Base-by-base conservation (phyloP, 805 yeast species). In the Vanderwaltozyma yarrowii region DNA sequence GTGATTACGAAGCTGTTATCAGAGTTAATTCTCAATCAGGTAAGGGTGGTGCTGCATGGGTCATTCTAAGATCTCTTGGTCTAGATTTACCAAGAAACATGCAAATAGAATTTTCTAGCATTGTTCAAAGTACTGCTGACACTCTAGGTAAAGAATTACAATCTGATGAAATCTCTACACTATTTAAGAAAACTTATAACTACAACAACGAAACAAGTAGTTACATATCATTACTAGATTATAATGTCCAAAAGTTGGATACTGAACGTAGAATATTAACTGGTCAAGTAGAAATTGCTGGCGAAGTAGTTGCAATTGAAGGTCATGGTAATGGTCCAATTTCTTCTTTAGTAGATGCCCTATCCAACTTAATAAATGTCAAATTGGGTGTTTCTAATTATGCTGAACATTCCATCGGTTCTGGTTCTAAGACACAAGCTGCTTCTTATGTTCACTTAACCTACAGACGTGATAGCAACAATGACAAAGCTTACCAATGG, bases 31-130 rank as follows among this genome's bases (percentile, higher is more conserved):
- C 92, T 11, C 94, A 83, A 63, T 74, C 84, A 19, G 94, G 94
- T 44, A 83, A 83, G 63, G 94, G 94, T 52, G 94, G 94, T 47
- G 81, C 89, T 10, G 84, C 94, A 5, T 83, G 94, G 92, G 79
- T 84, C 47, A 80, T 83, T 53, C 67, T 83, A 54, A 71, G 84
- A 46, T 72, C 74, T 47, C 69, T 84, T 59, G 89, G 80, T 51
- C 71, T 83, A 41, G 94, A 83, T 56, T 70, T 84, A 49, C 94
- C 94, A 30, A 74, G 89, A 58, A 81, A 80, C 29, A 66, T 83
- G 54, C 94, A 83, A 64, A 75, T 82, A 30, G 80, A 78, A 30
- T 83, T 80, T 57, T 80, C 88, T 23, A 73, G 69, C 46, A 70
- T 70, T 32, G 92, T 83, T 11, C 94, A 84, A 61, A 52, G 56